phyloP scores from a whole-genome alignment of 306 rosid genomes.

The Medicago arabica region DNA sequence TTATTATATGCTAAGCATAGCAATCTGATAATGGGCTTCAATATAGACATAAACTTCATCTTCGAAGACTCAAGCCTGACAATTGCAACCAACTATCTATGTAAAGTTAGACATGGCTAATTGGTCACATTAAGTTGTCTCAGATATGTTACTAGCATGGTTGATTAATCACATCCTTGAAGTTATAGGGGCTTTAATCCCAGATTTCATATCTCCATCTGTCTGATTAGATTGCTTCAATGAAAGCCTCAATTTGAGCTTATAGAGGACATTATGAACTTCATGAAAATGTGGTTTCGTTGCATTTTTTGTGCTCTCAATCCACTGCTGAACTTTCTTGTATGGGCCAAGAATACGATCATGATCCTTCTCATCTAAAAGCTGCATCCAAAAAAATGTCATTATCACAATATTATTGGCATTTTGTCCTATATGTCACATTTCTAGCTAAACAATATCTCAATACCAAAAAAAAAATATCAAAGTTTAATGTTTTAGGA shows the following conservation, averaged over 20 bases:
- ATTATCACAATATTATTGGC: background rate
- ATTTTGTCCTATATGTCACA: slow-evolving; percentile 25
- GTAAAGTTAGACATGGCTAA: background rate
- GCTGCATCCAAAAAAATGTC: slow-evolving; percentile 48
- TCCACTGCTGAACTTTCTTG: slow-evolving; percentile 83
- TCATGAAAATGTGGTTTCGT: slow-evolving; percentile 85
- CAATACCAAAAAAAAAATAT: background rate
- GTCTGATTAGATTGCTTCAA: slow-evolving; percentile 45
- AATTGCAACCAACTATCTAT: slow-evolving; percentile 13
- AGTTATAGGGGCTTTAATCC: slow-evolving; percentile 39
- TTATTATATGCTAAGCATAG: slow-evolving; percentile 28
- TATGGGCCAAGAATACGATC: slow-evolving; percentile 75
- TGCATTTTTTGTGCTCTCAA: slow-evolving; percentile 75
- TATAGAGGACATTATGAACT: slow-evolving; percentile 62
- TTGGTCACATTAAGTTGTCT: slow-evolving; percentile 18
- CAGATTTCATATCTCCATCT: slow-evolving; percentile 38
- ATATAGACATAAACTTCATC: slow-evolving; percentile 28
- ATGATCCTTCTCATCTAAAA: slow-evolving; percentile 69
- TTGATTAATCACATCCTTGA: slow-evolving; percentile 66
- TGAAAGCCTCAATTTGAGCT: slow-evolving; percentile 54
- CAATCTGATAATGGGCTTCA: background rate
- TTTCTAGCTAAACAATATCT: slow-evolving; percentile 2
- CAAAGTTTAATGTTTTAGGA: slow-evolving; percentile 3
- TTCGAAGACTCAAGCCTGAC: slow-evolving; percentile 28
- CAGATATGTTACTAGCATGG: background rate